Base-by-base conservation (phyloP, 331 rosid genomes). In the Dryas integrifolia region DNA sequence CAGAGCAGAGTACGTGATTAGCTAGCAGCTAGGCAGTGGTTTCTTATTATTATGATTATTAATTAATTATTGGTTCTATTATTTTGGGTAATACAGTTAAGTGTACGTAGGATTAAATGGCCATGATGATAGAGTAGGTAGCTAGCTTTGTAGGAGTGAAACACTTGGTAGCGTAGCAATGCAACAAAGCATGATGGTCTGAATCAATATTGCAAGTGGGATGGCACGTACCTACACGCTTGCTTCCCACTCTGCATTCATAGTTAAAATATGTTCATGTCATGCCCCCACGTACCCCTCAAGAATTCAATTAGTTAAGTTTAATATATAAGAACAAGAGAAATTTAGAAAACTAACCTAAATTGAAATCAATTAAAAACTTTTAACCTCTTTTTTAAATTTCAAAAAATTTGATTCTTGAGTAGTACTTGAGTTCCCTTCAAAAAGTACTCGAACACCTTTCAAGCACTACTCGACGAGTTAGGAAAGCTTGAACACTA, bases 181-280 rank as follows among this genome's bases (percentile, higher is more conserved):
- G 74, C 64, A 86, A 79, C 74, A 75, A 82, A 49, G 35, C 76
- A 84, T 73, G 43, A 77, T 77, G 77, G 30, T 15, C 7, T 16
- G 21, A 49, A 56, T 60, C 48, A 47, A 47, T 39, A 81, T 38
- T 44, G 21, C 73, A 70, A 73, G 40, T 30, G 53, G 40, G 66
- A 74, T 70, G 57, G 85, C 64, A 60, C n/a, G n/a, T n/a, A n/a
- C 80, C 83, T n/a, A 77, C 82, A 80, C 45, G 88, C 72, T 69
- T 80, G 73, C 81, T 62, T 56, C 83, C 83, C 68, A 65, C 66
- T 76, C 66, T 68, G 52, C 65, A 30, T 30, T 30, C 35, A 30
- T 30, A 21, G 24, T 21, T 21, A 21, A 21, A 21, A 21, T 21
- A 21, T 21, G 24, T 21, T 0, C 24, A 30, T 30, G 35, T 2